Evolutionary conservation across 352 stramenopile species (phyloP).

Genomic region (Plasmopara muralis): DNA sequence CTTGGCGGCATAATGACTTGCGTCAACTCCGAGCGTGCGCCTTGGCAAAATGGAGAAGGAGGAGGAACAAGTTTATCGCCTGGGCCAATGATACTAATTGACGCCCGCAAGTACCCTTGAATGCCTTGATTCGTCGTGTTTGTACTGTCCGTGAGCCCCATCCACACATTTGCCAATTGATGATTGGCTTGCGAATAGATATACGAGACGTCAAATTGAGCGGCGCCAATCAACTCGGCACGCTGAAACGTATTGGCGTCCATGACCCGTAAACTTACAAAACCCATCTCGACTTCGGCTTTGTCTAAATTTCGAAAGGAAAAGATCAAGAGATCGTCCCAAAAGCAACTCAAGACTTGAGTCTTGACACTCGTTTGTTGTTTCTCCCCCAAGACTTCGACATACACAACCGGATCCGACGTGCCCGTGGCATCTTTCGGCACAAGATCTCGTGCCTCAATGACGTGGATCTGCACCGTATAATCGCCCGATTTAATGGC

Average conservation of each 20-base stretch:
- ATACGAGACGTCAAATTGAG: constrained; percentile 84
- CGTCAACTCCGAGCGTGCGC: constrained; percentile 37
- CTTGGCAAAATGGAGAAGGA: constrained; percentile 49
- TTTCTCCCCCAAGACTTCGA: constrained; percentile 81
- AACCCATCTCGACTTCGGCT: constrained; percentile 76
- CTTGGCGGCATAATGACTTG: constrained; percentile 77
- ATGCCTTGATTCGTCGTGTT: constrained; percentile 80
- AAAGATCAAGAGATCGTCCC: constrained; percentile 80
- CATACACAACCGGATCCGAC: constrained; percentile 88
- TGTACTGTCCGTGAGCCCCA: constrained; percentile 81
- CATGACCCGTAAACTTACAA: constrained; percentile 75
- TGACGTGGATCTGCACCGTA: constrained; percentile 85
- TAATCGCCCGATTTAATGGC: constrained; percentile 87
- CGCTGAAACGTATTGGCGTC: constrained; percentile 81
- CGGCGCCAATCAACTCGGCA: constrained; percentile 85
- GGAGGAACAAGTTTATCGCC: constrained; percentile 75
- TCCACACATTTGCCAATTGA: constrained; percentile 87
- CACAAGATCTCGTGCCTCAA: constrained; percentile 85
- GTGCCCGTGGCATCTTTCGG: constrained; percentile 84
- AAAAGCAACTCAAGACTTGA: constrained; percentile 83
- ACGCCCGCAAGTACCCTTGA: constrained; percentile 87
- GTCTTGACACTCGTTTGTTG: constrained; percentile 81
- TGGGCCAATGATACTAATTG: constrained; percentile 82
- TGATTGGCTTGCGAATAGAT: constrained; percentile 85
- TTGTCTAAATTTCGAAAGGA: constrained; percentile 72